phyloP scores from a whole-genome alignment of 768 basidiomycete genomes.

The Lepiota venenata region DNA sequence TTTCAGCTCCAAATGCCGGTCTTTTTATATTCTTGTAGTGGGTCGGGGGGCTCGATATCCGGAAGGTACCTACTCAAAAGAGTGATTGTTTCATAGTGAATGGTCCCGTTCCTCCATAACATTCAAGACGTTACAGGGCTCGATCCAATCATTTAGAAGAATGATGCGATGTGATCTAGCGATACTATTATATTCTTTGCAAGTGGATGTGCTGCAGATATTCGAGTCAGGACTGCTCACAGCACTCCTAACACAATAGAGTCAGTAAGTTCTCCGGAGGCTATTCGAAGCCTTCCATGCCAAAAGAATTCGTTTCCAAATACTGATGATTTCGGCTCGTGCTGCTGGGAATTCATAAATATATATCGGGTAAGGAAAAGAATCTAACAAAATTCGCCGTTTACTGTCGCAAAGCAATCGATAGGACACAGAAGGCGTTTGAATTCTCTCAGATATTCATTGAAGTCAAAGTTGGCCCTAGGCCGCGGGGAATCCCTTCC shows the following conservation, averaged over 20 bases:
- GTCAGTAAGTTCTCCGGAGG: not conserved
- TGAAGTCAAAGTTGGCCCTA: not conserved
- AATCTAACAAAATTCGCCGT: not conserved
- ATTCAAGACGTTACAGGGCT: not conserved
- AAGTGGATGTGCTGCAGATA: not conserved
- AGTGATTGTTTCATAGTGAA: conserved; percentile 3
- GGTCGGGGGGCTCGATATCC: conserved; percentile 1
- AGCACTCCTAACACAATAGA: not conserved
- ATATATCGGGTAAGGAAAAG: not conserved
- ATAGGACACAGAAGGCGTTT: not conserved
- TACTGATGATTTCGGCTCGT: not conserved
- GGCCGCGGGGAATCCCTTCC: not conserved
- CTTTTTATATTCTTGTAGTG: not conserved
- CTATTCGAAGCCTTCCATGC: not conserved
- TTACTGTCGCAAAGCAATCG: too few species aligned
- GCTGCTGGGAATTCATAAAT: not conserved
- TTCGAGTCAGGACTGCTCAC: not conserved
- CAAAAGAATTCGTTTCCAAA: conserved; percentile 1
- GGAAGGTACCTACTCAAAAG: not conserved
- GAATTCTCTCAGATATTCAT: not conserved
- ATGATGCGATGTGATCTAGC: conserved; percentile 5
- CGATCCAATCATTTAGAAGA: conserved; percentile 3
- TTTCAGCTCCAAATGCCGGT: too few species aligned
- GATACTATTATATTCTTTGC: not conserved
- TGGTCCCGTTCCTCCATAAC: not conserved